A percentile compares a stretch with the other conserved stretches of the same genome.
phyloP scores from a whole-genome alignment of 306 rosid genomes.

The Sphenostylis stenocarpa region DNA sequence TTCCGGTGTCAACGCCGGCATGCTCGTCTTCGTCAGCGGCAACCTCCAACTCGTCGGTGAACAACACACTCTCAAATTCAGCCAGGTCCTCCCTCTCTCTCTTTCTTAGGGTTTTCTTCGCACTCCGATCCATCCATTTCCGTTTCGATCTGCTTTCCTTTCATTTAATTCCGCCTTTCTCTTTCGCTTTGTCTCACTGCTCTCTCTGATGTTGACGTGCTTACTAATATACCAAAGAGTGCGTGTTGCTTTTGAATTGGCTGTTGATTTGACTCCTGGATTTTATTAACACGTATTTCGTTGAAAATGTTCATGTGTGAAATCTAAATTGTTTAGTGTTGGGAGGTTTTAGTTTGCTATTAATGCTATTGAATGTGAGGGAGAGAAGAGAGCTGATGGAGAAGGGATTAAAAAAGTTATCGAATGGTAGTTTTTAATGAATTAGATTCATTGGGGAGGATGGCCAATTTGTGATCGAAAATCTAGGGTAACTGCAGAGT shows the following conservation, averaged over 20 bases:
- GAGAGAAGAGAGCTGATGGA: not conserved
- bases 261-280: not conserved
- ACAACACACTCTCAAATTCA: slow-evolving; percentile 89
- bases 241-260: not conserved
- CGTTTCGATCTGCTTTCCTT: not conserved
- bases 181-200: not conserved
- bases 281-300: too few relatives aligned
- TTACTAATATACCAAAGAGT: too few relatives aligned
- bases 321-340: not conserved
- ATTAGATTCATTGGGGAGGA: not conserved
- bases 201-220: not conserved
- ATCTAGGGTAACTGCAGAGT: not conserved
- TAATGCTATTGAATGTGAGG: not conserved
- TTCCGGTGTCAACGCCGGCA: slow-evolving; percentile 74
- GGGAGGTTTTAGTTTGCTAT: not conserved
- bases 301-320: not conserved
- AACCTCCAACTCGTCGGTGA: slow-evolving; percentile 93
- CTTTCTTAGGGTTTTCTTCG: not conserved
- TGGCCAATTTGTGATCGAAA: not conserved
- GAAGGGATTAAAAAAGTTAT: not conserved
- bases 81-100: slow-evolving; percentile 59
- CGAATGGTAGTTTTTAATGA: not conserved
- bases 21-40: slow-evolving; percentile 97
- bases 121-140: not conserved
- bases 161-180: not conserved